Base-by-base conservation (phyloP, 2,329 filamentous ascomycete species). In the Aureobasidium lini region DNA sequence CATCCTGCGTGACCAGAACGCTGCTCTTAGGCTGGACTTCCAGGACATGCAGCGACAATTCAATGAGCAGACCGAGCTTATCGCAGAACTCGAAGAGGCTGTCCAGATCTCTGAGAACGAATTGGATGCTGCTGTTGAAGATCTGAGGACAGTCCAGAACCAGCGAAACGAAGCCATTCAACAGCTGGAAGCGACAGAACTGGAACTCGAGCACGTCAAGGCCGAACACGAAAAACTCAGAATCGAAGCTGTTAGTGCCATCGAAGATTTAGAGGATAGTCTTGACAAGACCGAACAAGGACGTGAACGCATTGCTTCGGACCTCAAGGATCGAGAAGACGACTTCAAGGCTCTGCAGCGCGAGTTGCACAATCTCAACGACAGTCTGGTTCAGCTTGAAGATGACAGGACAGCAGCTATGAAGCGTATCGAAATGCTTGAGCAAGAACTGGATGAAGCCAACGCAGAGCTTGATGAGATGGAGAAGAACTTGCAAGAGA, bases 341-440 rank as follows among this genome's bases (percentile, higher is more conserved):
- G 95, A 94, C 70, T 93, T 96, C 72, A 85, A 87, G 64, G 89
- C 90, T n/a, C 76, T 99, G 57, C 93, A 97, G 69, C 85, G 88
- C 61, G 94, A 97, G 77, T 94, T 99, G 86, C 88, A 92, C 63
- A 87, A 87, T 66, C 87, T 96, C 73, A 95, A 89, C 67, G 90
- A 96, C 66, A 88, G 88, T 23, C 81, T 97, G 6, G 82, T 96
- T 34, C 82, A 89, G 46, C 81, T 99, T 0, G 94, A 97, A 71
- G 92, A 97, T 70, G 91, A 95, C 66, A 88, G 93, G 57, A 85
- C 89, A 64, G 84, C 83, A 66, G 94, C 92, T 72, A 74, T 88
- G 48, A 84, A 85, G 60, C 85, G 87, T 62, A 94, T 96, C 62
- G 83, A 91, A 69, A 84, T 88, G 63, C 84, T 96, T 6, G 89